phyloP scores from a whole-genome alignment of 108 stramenopile species.

The Cyclotella choctawhatcheeana region DNA sequence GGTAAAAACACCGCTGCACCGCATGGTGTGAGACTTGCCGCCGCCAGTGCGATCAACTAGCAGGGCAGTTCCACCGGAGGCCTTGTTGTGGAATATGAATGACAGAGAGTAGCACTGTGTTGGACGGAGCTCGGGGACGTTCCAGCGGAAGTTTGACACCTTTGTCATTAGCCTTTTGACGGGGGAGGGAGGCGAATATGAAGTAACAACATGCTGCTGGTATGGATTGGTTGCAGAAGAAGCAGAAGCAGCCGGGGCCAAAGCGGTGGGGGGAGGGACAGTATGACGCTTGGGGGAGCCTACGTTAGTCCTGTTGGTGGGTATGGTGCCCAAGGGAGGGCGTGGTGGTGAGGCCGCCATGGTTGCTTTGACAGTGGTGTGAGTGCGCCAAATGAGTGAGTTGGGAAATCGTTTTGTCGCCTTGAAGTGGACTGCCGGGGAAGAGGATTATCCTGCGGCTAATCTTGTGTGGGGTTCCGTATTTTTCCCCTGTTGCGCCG shows the following conservation, averaged over 20 bases:
- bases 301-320: neutral
- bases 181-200: neutral
- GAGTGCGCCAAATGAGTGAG: neutral
- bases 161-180: neutral
- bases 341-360: neutral
- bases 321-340: neutral
- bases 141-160: neutral
- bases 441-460: neutral
- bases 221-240: neutral
- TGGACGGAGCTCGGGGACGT: neutral
- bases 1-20: neutral
- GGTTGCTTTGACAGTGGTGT: neutral
- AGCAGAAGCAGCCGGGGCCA: neutral
- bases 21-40: neutral
- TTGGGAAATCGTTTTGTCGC: neutral
- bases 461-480: neutral
- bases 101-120: neutral
- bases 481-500: neutral
- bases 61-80: neutral
- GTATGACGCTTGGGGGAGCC: neutral
- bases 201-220: neutral
- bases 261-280: neutral
- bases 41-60: neutral
- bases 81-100: neutral
- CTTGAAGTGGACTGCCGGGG: neutral